Evolutionary conservation across 345 rosid genomes (phyloP).

Genomic region (Combretum micranthum): DNA sequence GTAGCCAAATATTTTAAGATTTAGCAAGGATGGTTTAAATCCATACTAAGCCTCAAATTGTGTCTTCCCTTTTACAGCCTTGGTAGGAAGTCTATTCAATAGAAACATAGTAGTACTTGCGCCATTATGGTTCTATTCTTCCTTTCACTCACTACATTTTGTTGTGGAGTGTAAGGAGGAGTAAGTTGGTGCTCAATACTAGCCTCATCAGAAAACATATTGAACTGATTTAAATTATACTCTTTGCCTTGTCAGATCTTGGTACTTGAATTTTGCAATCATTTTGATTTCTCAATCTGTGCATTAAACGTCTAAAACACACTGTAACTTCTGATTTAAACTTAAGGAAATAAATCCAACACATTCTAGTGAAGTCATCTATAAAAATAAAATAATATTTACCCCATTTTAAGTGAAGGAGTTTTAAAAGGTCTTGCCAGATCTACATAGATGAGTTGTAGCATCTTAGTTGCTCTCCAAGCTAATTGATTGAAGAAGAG

Average conservation of each 20-base stretch:
- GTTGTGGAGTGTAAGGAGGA: constrained; percentile 2
- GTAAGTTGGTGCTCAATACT: background rate
- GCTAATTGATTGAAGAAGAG: background rate
- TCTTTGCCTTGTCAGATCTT: background rate
- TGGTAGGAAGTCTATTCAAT: background rate
- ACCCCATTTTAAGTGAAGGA: background rate
- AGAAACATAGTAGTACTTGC: background rate
- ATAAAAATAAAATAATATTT: background rate
- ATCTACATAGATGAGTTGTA: background rate
- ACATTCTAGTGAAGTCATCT: background rate
- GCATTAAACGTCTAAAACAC: background rate
- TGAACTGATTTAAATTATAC: background rate
- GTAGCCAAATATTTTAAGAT: too few species aligned
- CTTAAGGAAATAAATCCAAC: background rate
- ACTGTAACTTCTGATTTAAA: background rate
- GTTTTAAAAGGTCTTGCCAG: background rate
- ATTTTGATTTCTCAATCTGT: background rate
- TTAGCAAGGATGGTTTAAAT: too few species aligned
- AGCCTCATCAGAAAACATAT: background rate
- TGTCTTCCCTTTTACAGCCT: too few species aligned
- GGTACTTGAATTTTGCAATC: background rate
- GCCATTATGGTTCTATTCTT: constrained; percentile 2
- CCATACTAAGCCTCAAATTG: too few species aligned
- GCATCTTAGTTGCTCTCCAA: background rate
- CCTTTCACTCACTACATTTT: constrained; percentile 10